Percentiles rank a stretch among this genome's conserved stretches.
Evolutionary conservation across 2,329 filamentous ascomycete genomes (phyloP).

Genomic region (Fusarium lyarnte): DNA sequence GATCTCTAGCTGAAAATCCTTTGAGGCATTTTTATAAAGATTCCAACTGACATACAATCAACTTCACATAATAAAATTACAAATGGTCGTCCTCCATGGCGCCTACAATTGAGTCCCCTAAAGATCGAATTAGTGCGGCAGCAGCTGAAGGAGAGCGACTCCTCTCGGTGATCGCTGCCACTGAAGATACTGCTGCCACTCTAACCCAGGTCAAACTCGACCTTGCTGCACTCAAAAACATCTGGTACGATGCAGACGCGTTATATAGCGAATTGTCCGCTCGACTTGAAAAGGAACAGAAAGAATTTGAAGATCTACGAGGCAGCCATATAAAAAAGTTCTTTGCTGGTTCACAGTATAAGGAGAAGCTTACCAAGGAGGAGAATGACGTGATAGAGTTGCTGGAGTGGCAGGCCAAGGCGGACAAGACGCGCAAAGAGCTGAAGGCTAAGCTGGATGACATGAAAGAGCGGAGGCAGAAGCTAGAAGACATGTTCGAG

Average conservation of each 20-base stretch:
- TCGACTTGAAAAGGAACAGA: not conserved
- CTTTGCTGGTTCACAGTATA: not conserved
- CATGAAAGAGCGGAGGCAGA: not conserved
- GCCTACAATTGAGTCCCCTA: not conserved
- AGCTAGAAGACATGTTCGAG: not conserved
- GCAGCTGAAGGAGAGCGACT: not conserved
- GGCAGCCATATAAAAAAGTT: not conserved
- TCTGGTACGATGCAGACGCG: not conserved
- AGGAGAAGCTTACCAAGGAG: not conserved
- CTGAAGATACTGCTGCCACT: not conserved
- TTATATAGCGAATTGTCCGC: not conserved
- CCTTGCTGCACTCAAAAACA: not conserved
- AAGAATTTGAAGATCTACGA: not conserved
- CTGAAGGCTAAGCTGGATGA: not conserved
- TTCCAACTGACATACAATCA: fast-evolving
- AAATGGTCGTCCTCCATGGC: not conserved
- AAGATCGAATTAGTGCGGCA: not conserved
- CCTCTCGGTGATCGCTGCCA: not conserved
- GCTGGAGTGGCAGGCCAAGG: not conserved
- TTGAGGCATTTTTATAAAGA: no score
- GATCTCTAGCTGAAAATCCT: not conserved
- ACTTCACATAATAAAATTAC: not conserved
- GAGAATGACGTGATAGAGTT: not conserved
- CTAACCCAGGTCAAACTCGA: not conserved
- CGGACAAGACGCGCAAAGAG: not conserved